These are phyloP conservation scores for Syzygium malaccense DNA, from an alignment of 441 rosid species.

Conservation along the genomic window DNA sequence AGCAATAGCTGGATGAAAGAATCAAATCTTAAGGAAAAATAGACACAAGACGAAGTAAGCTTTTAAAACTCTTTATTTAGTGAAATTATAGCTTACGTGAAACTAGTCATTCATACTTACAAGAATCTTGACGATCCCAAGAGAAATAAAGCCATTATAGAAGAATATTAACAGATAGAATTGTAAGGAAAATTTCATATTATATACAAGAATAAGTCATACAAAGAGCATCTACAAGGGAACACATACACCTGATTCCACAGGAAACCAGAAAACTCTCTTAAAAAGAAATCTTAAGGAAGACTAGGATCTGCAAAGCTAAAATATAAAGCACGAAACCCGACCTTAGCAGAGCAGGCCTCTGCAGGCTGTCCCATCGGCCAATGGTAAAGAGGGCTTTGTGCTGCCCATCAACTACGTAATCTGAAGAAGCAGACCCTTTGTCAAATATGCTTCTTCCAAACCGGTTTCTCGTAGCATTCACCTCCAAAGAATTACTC, in stretches of 20 bases:
- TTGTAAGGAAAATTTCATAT: neutral
- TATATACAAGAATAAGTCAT: neutral
- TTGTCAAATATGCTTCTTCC: constrained; percentile 50
- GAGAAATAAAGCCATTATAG: neutral
- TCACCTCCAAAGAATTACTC: constrained; percentile 41
- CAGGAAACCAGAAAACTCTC: neutral
- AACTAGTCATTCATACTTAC: neutral
- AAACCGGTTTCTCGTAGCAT: constrained; percentile 61
- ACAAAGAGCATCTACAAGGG: too few species aligned
- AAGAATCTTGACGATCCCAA: neutral
- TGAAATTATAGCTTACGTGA: neutral
- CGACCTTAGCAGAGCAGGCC: constrained; percentile 71
- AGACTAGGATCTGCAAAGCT: constrained; percentile 62
- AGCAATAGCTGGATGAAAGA: neutral
- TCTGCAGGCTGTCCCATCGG: constrained; percentile 50
- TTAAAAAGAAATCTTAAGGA: constrained; percentile 86
- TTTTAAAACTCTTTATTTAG: neutral
- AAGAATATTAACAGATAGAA: neutral
- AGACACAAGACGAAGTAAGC: too few species aligned
- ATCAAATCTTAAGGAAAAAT: too few species aligned
- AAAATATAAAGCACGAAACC: constrained; percentile 82
- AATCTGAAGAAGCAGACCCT: constrained; percentile 47
- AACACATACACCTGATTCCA: neutral
- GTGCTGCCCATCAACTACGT: constrained; percentile 27
- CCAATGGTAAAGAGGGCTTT: constrained; percentile 45